Conservation (phyloP, 306 rosid genomes). For the Ziziphus jujuba region DNA sequence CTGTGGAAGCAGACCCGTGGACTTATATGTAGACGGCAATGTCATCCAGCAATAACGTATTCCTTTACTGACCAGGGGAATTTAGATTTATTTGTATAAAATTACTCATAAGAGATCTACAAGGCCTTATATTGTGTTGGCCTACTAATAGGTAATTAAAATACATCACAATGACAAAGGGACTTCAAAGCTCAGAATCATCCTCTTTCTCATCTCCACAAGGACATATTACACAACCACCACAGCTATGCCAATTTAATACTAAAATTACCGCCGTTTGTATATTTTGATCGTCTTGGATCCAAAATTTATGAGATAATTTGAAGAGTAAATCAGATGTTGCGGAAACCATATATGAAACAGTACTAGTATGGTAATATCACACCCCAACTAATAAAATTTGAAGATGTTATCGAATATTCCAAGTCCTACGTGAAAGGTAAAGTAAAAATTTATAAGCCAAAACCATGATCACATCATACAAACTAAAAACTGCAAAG, state of each 20-base stretch:
- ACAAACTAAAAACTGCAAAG: too few species aligned
- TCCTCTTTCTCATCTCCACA: constrained; percentile 9
- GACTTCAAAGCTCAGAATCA: background rate
- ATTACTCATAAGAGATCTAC: constrained; percentile 4
- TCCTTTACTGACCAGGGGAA: background rate
- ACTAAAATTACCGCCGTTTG: background rate
- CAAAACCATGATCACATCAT: too few species aligned
- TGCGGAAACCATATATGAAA: too few species aligned
- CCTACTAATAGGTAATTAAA: constrained; percentile 12
- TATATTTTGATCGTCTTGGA: too few species aligned
- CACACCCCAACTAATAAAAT: too few species aligned
- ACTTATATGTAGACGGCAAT: constrained; percentile 53
- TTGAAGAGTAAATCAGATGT: too few species aligned
- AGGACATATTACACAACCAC: background rate
- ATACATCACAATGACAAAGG: constrained; percentile 29
- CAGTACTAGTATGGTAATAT: too few species aligned
- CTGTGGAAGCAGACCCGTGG: constrained; percentile 68
- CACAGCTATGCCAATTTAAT: background rate
- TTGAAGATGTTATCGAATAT: too few species aligned
- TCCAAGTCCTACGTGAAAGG: too few species aligned
- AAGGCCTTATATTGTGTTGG: constrained; percentile 8
- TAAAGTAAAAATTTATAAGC: too few species aligned
- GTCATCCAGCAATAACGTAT: constrained; percentile 42
- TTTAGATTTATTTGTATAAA: constrained; percentile 26
- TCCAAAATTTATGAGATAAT: too few species aligned